Conservation (phyloP, 306 rosid genomes). For the Oxytropis ochrocephala region DNA sequence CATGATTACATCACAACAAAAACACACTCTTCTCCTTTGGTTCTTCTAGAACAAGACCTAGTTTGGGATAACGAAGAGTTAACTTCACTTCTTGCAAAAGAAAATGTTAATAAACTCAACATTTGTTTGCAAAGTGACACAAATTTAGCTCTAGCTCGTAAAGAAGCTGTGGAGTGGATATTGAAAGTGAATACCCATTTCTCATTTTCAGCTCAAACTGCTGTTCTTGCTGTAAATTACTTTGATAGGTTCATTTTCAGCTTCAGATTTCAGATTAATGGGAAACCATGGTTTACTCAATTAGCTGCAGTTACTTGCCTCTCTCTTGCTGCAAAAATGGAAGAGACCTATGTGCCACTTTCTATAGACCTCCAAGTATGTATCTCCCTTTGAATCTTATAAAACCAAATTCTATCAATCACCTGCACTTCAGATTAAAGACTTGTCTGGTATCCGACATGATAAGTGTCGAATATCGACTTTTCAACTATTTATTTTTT, state of each 20-base stretch:
- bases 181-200: conserved; percentile 43
- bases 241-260: conserved; percentile 55
- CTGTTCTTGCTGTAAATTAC: conserved; percentile 64
- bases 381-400: background rate
- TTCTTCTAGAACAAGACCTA: conserved; percentile 56
- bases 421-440: too few relatives aligned
- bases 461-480: too few relatives aligned
- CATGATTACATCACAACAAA: background rate
- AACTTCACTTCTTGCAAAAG: conserved; percentile 43
- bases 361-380: conserved; percentile 63
- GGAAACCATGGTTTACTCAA: conserved; percentile 75
- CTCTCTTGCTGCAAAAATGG: conserved; percentile 76
- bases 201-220: conserved; percentile 70
- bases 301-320: conserved; percentile 71
- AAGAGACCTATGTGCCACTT: conserved; percentile 79
- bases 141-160: conserved; percentile 33
- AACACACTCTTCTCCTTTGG: conserved; percentile 5
- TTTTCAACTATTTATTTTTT: too few relatives aligned
- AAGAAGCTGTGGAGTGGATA: conserved; percentile 59
- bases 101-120: conserved; percentile 30
- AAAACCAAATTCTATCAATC: too few relatives aligned
- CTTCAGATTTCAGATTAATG: conserved; percentile 32
- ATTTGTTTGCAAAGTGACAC: conserved; percentile 4
- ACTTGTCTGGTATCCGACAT: too few relatives aligned
- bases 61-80: conserved; percentile 63